phyloP scores from a whole-genome alignment of 2,329 filamentous ascomycete genomes.

The Xylariaceae sp. region DNA sequence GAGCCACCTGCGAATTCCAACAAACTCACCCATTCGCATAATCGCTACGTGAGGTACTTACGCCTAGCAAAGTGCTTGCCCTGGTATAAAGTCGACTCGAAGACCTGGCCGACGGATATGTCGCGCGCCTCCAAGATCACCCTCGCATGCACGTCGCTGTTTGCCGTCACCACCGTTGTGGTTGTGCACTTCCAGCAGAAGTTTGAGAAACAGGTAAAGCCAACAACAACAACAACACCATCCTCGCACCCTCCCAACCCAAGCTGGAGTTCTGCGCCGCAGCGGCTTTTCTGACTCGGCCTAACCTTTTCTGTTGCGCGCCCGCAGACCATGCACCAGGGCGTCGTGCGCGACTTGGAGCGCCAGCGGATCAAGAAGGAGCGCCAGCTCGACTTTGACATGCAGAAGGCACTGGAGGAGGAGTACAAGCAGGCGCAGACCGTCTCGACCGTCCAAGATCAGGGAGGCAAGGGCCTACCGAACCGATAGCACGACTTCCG shows the following conservation, averaged over 20 bases:
- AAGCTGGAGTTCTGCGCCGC: too few species aligned
- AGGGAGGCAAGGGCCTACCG: conserved; percentile 9
- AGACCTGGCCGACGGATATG: too few species aligned
- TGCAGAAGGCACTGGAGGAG: conserved; percentile 76
- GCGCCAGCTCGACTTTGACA: conserved; percentile 87
- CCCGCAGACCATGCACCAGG: conserved; percentile 82
- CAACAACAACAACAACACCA: too few species aligned
- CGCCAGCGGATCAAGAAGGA: conserved; percentile 86
- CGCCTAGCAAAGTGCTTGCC: too few species aligned
- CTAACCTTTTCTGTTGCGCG: too few species aligned
- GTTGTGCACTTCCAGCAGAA: conserved; percentile 88
- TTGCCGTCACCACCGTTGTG: conserved; percentile 67
- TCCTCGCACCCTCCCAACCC: too few species aligned
- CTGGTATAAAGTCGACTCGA: too few species aligned
- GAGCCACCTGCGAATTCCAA: too few species aligned
- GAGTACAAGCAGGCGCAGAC: conserved; percentile 87
- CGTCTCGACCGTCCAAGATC: conserved; percentile 35
- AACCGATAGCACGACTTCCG: conserved; percentile 11
- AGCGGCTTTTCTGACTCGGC: background rate
- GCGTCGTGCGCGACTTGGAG: conserved; percentile 90
- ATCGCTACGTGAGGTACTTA: too few species aligned
- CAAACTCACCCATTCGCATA: too few species aligned
- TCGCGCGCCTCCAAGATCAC: conserved; percentile 86
- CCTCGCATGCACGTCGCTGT: conserved; percentile 66
- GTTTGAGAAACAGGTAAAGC: conserved; percentile 65